Evolutionary conservation across 2,329 filamentous ascomycete species (phyloP), one percentile per base, ranked within the genome.

Genomic region (Hortaea sp.): DNA sequence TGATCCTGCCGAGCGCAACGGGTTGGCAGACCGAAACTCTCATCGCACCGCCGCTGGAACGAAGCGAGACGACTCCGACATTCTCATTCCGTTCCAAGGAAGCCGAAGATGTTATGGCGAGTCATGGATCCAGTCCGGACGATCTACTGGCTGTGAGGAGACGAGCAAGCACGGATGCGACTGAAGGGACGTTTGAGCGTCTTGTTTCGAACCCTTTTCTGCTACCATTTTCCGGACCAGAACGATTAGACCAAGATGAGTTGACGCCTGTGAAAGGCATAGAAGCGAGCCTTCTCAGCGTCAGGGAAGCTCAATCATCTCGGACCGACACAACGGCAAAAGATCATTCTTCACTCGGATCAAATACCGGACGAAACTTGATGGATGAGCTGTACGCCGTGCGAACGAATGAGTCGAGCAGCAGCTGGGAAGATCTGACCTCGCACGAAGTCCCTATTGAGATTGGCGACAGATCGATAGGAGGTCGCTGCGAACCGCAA

Each of bases 1-100:
- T 66, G 13, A 63, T 66, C 7, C 44, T 66, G 32, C 62, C 63
- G 5, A 56, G 56, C 6, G 61, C 62, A 2, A 54, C 59, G 1
- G 53, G 59, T n/a, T 51, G 52, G 46, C 52, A 55, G 4, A 52
- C 20, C 20, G 20, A 20, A 4, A 20, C 20, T 20, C 20, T 20
- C 10, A 56, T 59, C 6, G 59, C 61, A 2, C 58, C 62, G 4
- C 44, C 53, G 6, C 46, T 57, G 11, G 59, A 63, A 37, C 41
- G 44, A 37, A 50, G 41, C 43, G 53, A 47, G 29, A 45, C 45
- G 43, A 46, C 35, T 7, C 49, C 44, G 11, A 40, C 46, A 7
- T 52, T 50, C 30, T 38, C 41, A 10, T 44, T 39, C 27, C 20
- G 20, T 20, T 20, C 20, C 4, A 13, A 12, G 38, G 29, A 7